Evolutionary conservation across 345 rosid genomes (phyloP).

Genomic region (Durio zibethinus): DNA sequence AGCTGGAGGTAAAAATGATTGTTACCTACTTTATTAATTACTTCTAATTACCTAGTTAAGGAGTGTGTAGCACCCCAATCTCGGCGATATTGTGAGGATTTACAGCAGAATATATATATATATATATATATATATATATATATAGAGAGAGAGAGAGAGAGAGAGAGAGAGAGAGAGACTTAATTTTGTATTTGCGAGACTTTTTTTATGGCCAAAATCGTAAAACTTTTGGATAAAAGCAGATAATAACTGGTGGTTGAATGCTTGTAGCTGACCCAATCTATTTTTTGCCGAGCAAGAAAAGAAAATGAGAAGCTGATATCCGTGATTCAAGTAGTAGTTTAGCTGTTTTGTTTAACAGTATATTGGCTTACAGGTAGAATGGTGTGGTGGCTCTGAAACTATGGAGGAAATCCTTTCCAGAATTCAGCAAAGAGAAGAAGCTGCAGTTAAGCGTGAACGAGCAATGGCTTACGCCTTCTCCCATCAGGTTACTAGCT

Average conservation of each 20-base stretch:
- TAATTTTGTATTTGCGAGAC: too few species aligned
- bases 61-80: too few species aligned
- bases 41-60: neutral
- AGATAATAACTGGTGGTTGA: too few species aligned
- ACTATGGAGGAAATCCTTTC: conserved; percentile 79
- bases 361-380: conserved; percentile 38
- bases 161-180: too few species aligned
- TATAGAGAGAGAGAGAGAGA: too few species aligned
- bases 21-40: neutral
- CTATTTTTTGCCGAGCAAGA: neutral
- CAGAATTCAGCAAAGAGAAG: conserved; percentile 76
- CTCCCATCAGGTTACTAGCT: conserved; percentile 66
- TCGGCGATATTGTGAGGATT: too few species aligned
- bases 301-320: neutral
- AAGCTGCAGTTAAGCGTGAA: conserved; percentile 77
- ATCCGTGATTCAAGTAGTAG: neutral
- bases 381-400: conserved; percentile 75
- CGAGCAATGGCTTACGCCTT: conserved; percentile 91
- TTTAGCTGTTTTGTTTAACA: neutral
- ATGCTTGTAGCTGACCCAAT: neutral
- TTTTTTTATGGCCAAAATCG: too few species aligned
- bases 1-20: conserved; percentile 48
- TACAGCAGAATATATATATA: too few species aligned
- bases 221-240: too few species aligned
- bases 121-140: too few species aligned